Conservation (phyloP, 2,329 filamentous ascomycete species). For the Elsinoe necatrix region DNA sequence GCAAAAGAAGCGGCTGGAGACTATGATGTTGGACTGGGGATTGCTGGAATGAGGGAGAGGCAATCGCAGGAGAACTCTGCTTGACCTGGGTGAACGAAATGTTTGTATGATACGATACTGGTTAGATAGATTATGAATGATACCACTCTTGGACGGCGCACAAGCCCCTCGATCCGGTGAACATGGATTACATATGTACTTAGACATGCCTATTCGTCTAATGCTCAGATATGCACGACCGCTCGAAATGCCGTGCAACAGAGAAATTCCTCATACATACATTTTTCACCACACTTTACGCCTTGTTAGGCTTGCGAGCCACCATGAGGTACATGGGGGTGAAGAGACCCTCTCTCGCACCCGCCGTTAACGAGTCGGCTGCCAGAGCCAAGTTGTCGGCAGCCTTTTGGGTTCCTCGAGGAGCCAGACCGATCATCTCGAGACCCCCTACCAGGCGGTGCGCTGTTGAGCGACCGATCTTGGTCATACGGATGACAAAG, state of each 20-base stretch:
- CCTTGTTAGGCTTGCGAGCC: slow-evolving; percentile 62
- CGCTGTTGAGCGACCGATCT: slow-evolving; percentile 63
- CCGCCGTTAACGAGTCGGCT: slow-evolving; percentile 77
- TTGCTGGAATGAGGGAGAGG: slow-evolving; percentile 22
- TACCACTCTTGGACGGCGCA: background rate
- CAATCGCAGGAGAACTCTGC: slow-evolving; percentile 1
- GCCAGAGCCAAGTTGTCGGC: slow-evolving; percentile 77
- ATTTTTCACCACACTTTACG: background rate
- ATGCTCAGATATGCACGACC: background rate
- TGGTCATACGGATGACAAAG: slow-evolving; percentile 83
- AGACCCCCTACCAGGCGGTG: slow-evolving; percentile 70
- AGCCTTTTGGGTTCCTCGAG: slow-evolving; percentile 85
- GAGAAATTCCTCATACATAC: background rate
- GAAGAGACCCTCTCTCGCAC: slow-evolving; percentile 83
- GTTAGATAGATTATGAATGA: background rate
- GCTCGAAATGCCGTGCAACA: background rate
- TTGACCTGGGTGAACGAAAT: background rate
- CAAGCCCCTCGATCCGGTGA: background rate
- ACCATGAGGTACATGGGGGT: slow-evolving; percentile 99
- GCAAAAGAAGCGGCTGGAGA: background rate
- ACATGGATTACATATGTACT: background rate
- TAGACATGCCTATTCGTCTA: background rate
- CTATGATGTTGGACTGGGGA: slow-evolving; percentile 23
- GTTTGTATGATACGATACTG: background rate
- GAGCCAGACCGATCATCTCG: slow-evolving; percentile 67